A percentile compares a stretch with the other conserved stretches of the same genome.
Conservation (phyloP, 2,329 filamentous ascomycete species). For the Amphichorda felina region DNA sequence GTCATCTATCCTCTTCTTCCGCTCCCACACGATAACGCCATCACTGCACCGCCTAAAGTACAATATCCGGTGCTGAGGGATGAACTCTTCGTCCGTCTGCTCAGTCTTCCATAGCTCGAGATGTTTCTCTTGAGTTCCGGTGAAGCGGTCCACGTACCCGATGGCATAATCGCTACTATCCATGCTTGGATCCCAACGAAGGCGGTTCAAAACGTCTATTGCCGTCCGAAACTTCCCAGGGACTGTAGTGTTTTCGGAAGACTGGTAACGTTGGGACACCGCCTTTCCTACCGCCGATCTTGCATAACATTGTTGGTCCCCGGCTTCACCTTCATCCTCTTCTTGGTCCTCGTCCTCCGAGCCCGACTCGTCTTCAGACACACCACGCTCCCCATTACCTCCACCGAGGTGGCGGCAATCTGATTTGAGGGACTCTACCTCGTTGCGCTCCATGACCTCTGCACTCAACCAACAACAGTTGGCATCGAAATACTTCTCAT, state of each 20-base stretch:
- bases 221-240: conserved; percentile 40
- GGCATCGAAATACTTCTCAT: conserved; percentile 35
- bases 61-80: conserved; percentile 51
- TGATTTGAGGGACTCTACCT: conserved; percentile 28
- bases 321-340: conserved; percentile 15
- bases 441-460: conserved; percentile 20
- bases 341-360: conserved; percentile 16
- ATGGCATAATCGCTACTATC: conserved; percentile 41
- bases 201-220: conserved; percentile 43
- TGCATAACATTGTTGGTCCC: conserved; percentile 3
- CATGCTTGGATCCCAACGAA: conserved; percentile 46
- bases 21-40: conserved; percentile 42
- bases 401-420: conserved; percentile 38
- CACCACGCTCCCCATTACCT: conserved; percentile 22
- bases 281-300: not conserved
- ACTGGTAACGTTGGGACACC: not conserved
- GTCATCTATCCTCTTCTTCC: conserved; percentile 36
- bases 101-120: conserved; percentile 47
- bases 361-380: conserved; percentile 28
- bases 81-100: conserved; percentile 54
- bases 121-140: conserved; percentile 38
- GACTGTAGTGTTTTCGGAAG: not conserved
- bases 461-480: conserved; percentile 36
- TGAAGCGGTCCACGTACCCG: conserved; percentile 50
- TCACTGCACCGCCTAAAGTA: conserved; percentile 46